phyloP scores from a whole-genome alignment of 805 yeast genomes.

The Candida ulmi region DNA sequence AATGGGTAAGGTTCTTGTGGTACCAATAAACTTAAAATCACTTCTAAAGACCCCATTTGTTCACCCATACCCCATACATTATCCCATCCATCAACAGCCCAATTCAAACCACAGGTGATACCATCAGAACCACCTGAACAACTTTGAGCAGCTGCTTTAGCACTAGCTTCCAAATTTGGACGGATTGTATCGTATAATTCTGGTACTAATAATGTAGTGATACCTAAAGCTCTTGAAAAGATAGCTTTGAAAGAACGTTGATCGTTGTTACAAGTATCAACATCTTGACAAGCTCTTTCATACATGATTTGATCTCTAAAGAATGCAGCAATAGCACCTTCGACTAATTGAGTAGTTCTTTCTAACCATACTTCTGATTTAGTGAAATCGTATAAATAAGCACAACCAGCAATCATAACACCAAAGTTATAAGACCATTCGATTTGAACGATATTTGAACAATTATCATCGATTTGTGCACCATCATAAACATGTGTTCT shows the following conservation, averaged over 20 bases:
- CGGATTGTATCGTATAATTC: constrained; percentile 36
- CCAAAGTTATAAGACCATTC: constrained; percentile 75
- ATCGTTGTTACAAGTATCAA: constrained; percentile 61
- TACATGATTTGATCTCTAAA: constrained; percentile 50
- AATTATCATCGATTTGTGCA: constrained; percentile 44
- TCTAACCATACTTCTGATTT: constrained; percentile 44
- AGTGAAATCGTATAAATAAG: constrained; percentile 62
- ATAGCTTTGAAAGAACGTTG: constrained; percentile 71
- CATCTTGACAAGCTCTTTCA: constrained; percentile 56
- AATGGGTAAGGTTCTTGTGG: constrained; percentile 43
- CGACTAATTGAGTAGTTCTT: constrained; percentile 38
- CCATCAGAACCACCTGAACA: constrained; percentile 74
- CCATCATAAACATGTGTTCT: constrained; percentile 49
- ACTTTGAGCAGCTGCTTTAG: constrained; percentile 61
- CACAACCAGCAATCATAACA: constrained; percentile 57
- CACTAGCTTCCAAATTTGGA: constrained; percentile 42
- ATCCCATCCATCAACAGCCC: constrained; percentile 60
- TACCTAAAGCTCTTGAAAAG: constrained; percentile 55
- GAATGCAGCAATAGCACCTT: constrained; percentile 39
- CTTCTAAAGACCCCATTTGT: constrained; percentile 68
- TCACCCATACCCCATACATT: constrained; percentile 69
- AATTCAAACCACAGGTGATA: constrained; percentile 68
- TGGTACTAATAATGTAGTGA: constrained; percentile 53
- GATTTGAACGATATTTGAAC: constrained; percentile 39
- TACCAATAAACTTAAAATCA: constrained; percentile 42